phyloP scores from a whole-genome alignment of 768 basidiomycete species.

The Suillus cothurnatus region DNA sequence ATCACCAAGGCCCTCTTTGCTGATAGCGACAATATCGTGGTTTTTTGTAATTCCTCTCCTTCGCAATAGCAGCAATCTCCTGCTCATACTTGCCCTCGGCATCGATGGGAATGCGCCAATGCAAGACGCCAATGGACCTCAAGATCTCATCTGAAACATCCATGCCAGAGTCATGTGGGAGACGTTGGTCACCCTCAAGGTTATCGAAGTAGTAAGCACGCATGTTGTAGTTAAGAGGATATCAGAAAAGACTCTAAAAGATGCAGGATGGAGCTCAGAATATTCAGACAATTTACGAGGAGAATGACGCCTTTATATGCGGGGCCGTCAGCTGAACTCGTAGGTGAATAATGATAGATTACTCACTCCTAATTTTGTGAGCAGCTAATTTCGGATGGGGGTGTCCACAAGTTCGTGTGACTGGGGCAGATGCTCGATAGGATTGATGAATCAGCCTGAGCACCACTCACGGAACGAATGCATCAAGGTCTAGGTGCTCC shows the following conservation, averaged over 20 bases:
- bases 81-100: slow-evolving; percentile 45
- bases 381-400: background rate
- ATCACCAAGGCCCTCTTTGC: slow-evolving; percentile 77
- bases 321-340: background rate
- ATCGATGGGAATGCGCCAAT: slow-evolving; percentile 70
- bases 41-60: slow-evolving; percentile 79
- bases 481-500: background rate
- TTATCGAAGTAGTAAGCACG: slow-evolving; percentile 76
- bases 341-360: background rate
- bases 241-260: background rate
- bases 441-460: background rate
- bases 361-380: background rate
- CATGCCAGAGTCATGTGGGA: slow-evolving; percentile 70
- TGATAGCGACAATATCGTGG: slow-evolving; percentile 76
- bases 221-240: slow-evolving; percentile 41
- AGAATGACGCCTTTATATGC: background rate
- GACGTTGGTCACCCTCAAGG: slow-evolving; percentile 76
- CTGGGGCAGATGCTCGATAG: background rate
- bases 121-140: slow-evolving; percentile 59
- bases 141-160: slow-evolving; percentile 53
- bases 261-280: background rate
- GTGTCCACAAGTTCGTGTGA: background rate
- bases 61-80: slow-evolving; percentile 62
- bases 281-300: background rate
- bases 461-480: background rate